Conservation (phyloP, 2,329 filamentous ascomycete species). For the Cercospora sp. region DNA sequence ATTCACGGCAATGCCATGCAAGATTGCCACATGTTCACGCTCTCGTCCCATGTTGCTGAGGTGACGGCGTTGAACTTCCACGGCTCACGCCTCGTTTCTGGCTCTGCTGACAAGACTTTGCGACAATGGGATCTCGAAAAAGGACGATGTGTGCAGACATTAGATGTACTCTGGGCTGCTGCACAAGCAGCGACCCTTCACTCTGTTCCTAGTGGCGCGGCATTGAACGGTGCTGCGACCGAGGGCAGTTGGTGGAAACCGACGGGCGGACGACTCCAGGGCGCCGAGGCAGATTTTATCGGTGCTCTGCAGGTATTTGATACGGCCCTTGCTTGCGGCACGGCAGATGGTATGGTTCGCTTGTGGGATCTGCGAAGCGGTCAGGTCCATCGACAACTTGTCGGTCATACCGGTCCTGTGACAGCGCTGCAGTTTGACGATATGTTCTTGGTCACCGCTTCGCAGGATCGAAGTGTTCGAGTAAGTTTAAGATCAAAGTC, state of each 20-base stretch:
- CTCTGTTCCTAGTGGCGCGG: constrained; percentile 39
- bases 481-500: constrained; percentile 59
- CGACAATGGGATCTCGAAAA: constrained; percentile 97
- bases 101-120: constrained; percentile 94
- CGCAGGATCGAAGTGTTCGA: constrained; percentile 86
- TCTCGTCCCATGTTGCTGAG: constrained; percentile 89
- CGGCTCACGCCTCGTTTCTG: constrained; percentile 86
- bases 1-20: constrained; percentile 74
- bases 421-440: constrained; percentile 96
- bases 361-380: constrained; percentile 96
- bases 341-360: constrained; percentile 94
- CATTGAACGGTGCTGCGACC: constrained; percentile 19
- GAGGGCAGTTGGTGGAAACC: constrained; percentile 66
- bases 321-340: constrained; percentile 90
- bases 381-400: constrained; percentile 92
- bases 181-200: constrained; percentile 70
- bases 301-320: constrained; percentile 95
- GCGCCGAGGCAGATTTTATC: constrained; percentile 81
- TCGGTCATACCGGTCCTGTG: constrained; percentile 92
- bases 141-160: constrained; percentile 93
- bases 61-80: constrained; percentile 91
- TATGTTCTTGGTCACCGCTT: constrained; percentile 89
- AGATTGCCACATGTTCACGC: constrained; percentile 84
- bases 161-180: constrained; percentile 97
- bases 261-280: constrained; percentile 57